Base-by-base conservation (phyloP, 1,139 yeast species). In the Waltiozyma solani region DNA sequence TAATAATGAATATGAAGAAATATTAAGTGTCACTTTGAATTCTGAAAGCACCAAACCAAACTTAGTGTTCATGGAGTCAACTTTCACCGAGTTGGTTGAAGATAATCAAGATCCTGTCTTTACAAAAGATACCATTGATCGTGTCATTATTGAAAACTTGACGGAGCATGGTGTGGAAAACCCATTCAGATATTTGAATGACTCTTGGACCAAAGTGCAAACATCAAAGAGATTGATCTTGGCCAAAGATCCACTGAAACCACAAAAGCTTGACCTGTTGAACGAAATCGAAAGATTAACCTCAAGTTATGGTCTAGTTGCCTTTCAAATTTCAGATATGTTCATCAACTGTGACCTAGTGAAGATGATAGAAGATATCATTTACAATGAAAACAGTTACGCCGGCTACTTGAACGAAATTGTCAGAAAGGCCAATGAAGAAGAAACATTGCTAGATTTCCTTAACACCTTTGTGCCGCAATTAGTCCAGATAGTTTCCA, bases 291-390 rank as follows among this genome's bases (percentile, higher is more conserved):
- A 73, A 36, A 60, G 77, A 37, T 63, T 79, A 36, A 59, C 77
- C 13, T 65, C 81, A 14, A 77, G 83, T 19, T 85, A 79, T 57
- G 86, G 86, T 0, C 66, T 79, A 27, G 77, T 84, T 29, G 61
- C 81, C 29, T 76, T 84, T 52, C 86, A 79, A 54, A 71, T 79
- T 10, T 77, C 81, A 3, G 87, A 78, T 42, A 72, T 80, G 78
- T 78, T 79, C 34, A 34, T 42, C 3, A 50, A 51, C 29, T 51
- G 51, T 11, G 36, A 41, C 31, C 35, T 45, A 4, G 20, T 22
- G 8, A 11, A 32, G 2, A 62, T 56, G 36, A 47, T 65, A 32
- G 47, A 47, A 27, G 59, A 59, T 27, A 57, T 68, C n/a, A 51
- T 70, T 18, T 43, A 45, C 18, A 53, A 59, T 30, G 62, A 60